phyloP scores from a whole-genome alignment of 2,329 filamentous ascomycete genomes.

The Ilyonectria sp. region DNA sequence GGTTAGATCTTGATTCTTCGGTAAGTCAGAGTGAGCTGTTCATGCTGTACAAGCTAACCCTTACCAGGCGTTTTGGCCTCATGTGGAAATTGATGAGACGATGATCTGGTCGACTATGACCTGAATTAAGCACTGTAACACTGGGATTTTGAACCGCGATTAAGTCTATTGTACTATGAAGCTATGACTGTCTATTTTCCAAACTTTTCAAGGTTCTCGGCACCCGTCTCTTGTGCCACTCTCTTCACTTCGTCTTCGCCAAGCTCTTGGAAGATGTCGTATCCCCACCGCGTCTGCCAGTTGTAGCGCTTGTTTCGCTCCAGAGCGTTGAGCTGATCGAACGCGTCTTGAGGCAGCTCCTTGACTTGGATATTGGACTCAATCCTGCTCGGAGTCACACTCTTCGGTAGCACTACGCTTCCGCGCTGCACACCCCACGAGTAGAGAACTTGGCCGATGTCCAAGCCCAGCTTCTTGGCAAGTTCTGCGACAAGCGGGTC shows the following conservation, averaged over 20 bases:
- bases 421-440: slow-evolving; percentile 75
- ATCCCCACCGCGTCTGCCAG: slow-evolving; percentile 59
- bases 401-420: slow-evolving; percentile 78
- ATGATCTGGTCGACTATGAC: slow-evolving; percentile 32
- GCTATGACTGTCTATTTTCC: slow-evolving; percentile 6
- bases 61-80: slow-evolving; percentile 29
- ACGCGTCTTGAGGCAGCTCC: slow-evolving; percentile 54
- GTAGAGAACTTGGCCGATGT: slow-evolving; percentile 61
- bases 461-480: slow-evolving; percentile 57
- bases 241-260: slow-evolving; percentile 55
- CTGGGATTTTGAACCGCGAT: not conserved
- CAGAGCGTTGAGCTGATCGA: slow-evolving; percentile 55
- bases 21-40: slow-evolving; percentile 11
- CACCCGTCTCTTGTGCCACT: slow-evolving; percentile 51
- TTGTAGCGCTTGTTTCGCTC: slow-evolving; percentile 62
- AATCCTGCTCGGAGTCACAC: slow-evolving; percentile 74
- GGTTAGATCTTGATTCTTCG: slow-evolving; percentile 39
- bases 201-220: slow-evolving; percentile 56
- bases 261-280: slow-evolving; percentile 61
- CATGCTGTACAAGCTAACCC: not conserved
- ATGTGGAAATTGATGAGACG: slow-evolving; percentile 23
- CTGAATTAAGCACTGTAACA: not conserved
- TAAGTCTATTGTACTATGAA: not conserved
- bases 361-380: slow-evolving; percentile 71
- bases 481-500: slow-evolving; percentile 64